A percentile compares a stretch with the other conserved stretches of the same genome.
phyloP scores from a whole-genome alignment of 352 stramenopile genomes.

The Peronospora belbahrii region DNA sequence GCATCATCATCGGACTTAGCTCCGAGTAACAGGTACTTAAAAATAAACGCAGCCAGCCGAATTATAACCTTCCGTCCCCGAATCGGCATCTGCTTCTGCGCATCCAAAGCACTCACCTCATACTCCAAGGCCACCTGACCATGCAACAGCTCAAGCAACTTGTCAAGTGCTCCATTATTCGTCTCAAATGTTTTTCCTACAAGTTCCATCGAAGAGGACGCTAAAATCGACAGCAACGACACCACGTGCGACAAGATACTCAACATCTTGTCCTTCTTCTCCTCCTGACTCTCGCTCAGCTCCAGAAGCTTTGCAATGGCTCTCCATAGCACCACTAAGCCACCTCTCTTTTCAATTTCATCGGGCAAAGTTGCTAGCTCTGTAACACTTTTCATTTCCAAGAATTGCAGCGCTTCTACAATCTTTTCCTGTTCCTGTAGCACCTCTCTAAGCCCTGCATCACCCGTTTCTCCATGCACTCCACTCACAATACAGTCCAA shows the following conservation, averaged over 20 bases:
- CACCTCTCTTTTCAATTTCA: slow-evolving; percentile 48
- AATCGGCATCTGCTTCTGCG: slow-evolving; percentile 24
- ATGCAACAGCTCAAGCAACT: slow-evolving; percentile 38
- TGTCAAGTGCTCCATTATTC: slow-evolving; percentile 15
- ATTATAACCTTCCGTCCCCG: slow-evolving; percentile 52
- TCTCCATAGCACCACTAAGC: slow-evolving; percentile 50
- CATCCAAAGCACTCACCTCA: slow-evolving; percentile 5
- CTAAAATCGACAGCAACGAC: slow-evolving; percentile 44
- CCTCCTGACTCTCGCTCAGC: slow-evolving; percentile 9
- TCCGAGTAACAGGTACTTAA: slow-evolving; percentile 59
- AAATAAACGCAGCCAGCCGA: slow-evolving; percentile 65
- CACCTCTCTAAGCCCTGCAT: slow-evolving; percentile 13
- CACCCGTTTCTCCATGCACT: slow-evolving; percentile 12
- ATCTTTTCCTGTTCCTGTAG: slow-evolving; percentile 31
- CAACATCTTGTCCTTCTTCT: slow-evolving; percentile 11
- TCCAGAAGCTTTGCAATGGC: slow-evolving; percentile 30
- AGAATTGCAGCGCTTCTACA: slow-evolving; percentile 59
- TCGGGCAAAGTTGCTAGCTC: slow-evolving; percentile 45
- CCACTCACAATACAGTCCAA: slow-evolving; percentile 44
- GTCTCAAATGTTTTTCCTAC: slow-evolving; percentile 22
- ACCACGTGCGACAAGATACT: slow-evolving; percentile 41
- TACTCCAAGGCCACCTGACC: slow-evolving; percentile 51
- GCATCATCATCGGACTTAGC: slow-evolving; percentile 34
- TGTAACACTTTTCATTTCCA: slow-evolving; percentile 67
- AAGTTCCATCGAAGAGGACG: slow-evolving; percentile 50